Base-by-base conservation (phyloP, 2,329 filamentous ascomycete species). In the Reticulascus tulasneorum region DNA sequence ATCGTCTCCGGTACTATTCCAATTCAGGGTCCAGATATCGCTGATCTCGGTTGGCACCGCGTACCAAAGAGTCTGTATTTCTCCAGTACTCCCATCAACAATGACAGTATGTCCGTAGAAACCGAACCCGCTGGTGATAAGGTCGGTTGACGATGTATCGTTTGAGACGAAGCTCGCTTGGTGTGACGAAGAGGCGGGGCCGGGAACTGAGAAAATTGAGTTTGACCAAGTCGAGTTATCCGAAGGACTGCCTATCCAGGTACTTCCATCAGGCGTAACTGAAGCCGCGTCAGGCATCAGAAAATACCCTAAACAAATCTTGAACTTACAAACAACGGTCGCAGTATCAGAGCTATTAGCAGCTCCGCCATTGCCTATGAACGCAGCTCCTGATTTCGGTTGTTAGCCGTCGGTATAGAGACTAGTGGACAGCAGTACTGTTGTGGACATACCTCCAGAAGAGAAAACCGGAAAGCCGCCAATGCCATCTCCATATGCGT, bases 401-500 rank as follows among this genome's bases (percentile, higher is more conserved):
- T 46, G 12, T 12, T 15, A 6, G 12, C 9, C 18, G 21, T 5
- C 5, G 7, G 9, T 6, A 19, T 34, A 6, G 31, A 24, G 13
- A 22, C 20, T 23, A 16, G 8, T n/a, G 25, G 31, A 12, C 15
- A 12, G 16, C 13, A 19, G 15, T 33, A 27, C n/a, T 11, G 23
- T 8, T 6, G 18, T 21, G 7, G 15, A 33, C 46, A 35, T 36
- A 55, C 52, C 46, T 13, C 48, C 42, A 11, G 42, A 40, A 21
- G 46, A 50, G 36, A 54, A 49, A 15, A 56, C 16, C 7, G 47
- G 37, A 4, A 49, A 41, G 7, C 53, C 52, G 7, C 49, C 39
- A 29, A 56, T 52, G 11, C 45, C 44, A 6, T 33, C 12, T 15
- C 53, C 51, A 30, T 54, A 56, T 31, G 50, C 53, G 24, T 52